phyloP scores from a whole-genome alignment of 1,284 basidiomycete species.

The Fomitopsis schrenkii region DNA sequence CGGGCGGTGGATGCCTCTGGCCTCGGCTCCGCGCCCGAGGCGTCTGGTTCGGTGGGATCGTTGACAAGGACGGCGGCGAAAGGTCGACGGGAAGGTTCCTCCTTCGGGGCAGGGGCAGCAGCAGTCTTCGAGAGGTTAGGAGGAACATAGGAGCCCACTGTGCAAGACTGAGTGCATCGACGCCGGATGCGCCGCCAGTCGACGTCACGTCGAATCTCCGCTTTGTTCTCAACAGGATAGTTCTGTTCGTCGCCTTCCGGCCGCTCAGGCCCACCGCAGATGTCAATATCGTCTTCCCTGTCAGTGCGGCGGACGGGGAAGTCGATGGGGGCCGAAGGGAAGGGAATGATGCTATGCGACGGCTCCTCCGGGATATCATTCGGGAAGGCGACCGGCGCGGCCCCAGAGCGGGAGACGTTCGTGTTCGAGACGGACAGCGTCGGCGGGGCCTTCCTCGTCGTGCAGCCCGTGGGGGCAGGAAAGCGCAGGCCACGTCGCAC shows the following conservation, averaged over 20 bases:
- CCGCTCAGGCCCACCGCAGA: background rate
- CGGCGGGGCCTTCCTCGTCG: conserved; percentile 21
- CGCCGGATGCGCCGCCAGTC: conserved; percentile 14
- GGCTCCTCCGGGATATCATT: background rate
- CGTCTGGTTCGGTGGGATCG: background rate
- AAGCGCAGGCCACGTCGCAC: background rate
- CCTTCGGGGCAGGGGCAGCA: background rate
- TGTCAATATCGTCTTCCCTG: conserved; percentile 2
- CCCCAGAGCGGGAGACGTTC: conserved; percentile 18
- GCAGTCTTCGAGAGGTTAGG: conserved; percentile 5
- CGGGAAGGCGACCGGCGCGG: background rate
- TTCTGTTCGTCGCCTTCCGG: background rate
- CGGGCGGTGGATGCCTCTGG: background rate
- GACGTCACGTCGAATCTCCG: background rate
- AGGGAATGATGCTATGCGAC: conserved; percentile 18
- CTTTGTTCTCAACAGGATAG: conserved; percentile 4
- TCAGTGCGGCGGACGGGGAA: conserved; percentile 12
- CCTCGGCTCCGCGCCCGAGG: background rate
- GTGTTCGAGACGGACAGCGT: conserved; percentile 26
- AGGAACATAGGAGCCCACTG: conserved; percentile 20
- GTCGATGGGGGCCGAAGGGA: conserved; percentile 25
- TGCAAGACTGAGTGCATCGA: conserved; percentile 19
- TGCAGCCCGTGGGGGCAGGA: background rate
- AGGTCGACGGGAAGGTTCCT: conserved; percentile 1
- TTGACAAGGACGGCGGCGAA: background rate